These are phyloP conservation scores for Monascus purpureus DNA, from an alignment of 495 filamentous ascomycete genomes.

Conservation along the genomic window DNA sequence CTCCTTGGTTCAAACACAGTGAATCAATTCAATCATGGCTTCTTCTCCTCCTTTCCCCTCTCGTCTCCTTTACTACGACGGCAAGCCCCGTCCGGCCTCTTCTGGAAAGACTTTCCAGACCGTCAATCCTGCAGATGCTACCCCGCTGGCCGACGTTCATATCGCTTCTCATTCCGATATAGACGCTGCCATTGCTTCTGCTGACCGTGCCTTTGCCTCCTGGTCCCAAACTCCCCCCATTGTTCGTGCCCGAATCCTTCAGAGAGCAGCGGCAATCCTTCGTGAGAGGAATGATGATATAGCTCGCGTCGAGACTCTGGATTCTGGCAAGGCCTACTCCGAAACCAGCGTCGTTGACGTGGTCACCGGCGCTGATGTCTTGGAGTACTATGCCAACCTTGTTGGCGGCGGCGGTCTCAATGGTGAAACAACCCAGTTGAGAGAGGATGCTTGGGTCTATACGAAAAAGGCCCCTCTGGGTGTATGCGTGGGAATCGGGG, in stretches of 20 bases:
- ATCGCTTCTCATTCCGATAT: conserved; percentile 48
- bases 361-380: conserved; percentile 57
- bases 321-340: conserved; percentile 61
- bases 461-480: conserved; percentile 61
- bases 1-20: background rate
- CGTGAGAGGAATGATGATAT: conserved; percentile 58
- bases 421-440: conserved; percentile 51
- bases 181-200: conserved; percentile 50
- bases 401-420: conserved; percentile 56
- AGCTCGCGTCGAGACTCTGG: conserved; percentile 51
- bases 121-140: conserved; percentile 52
- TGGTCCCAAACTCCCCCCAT: conserved; percentile 55
- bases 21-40: conserved; percentile 1
- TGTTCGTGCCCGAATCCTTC: conserved; percentile 54
- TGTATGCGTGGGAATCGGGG: conserved; percentile 67
- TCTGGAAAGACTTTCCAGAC: conserved; percentile 50
- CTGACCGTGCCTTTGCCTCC: conserved; percentile 43
- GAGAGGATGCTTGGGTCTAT: conserved; percentile 60
- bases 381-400: conserved; percentile 65
- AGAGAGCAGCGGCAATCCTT: conserved; percentile 49
- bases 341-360: conserved; percentile 68
- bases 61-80: conserved; percentile 55
- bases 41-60: conserved; percentile 20
- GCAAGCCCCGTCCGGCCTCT: conserved; percentile 41
- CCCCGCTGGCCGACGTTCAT: conserved; percentile 48